Conservation (phyloP, 371 early-diverging fungal species). For the Mucor mucedo region DNA sequence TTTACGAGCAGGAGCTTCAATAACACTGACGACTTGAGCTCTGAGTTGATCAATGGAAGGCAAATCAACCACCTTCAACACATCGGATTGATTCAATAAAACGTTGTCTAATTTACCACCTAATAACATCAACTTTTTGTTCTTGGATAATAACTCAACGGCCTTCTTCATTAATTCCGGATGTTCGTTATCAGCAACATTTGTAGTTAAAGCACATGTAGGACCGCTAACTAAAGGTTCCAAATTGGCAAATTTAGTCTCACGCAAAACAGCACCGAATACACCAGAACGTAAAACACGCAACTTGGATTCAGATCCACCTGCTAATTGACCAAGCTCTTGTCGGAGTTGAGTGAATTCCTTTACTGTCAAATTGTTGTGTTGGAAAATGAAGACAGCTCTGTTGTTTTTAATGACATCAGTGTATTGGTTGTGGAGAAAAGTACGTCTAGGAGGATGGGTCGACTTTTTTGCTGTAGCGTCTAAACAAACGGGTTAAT, state of each 20-base stretch:
- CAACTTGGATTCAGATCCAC: constrained; percentile 34
- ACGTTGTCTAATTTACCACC: constrained; percentile 68
- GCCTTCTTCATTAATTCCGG: constrained; percentile 54
- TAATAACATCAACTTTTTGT: constrained; percentile 66
- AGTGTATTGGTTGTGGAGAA: constrained; percentile 58
- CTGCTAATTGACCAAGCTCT: constrained; percentile 45
- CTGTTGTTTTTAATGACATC: constrained; percentile 57
- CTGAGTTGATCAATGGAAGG: constrained; percentile 60
- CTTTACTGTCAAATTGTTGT: constrained; percentile 70
- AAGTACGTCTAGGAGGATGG: constrained; percentile 56
- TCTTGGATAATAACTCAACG: constrained; percentile 55
- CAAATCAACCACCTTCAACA: constrained; percentile 60
- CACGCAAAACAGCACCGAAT: constrained; percentile 57
- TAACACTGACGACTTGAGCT: constrained; percentile 61
- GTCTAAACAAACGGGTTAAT: constrained; percentile 20
- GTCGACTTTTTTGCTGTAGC: constrained; percentile 36
- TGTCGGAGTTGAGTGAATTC: constrained; percentile 64
- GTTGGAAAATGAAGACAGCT: constrained; percentile 66
- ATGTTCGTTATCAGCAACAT: constrained; percentile 41
- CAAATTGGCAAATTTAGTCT: constrained; percentile 62
- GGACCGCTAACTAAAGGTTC: constrained; percentile 62
- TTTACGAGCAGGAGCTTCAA: constrained; percentile 64
- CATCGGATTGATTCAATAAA: constrained; percentile 58
- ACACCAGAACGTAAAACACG: constrained; percentile 61
- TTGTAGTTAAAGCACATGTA: constrained; percentile 59